Evolutionary conservation across 495 filamentous ascomycete genomes (phyloP), one percentile per base, ranked within the genome.

Genomic region (Hypoxylon fuscum): DNA sequence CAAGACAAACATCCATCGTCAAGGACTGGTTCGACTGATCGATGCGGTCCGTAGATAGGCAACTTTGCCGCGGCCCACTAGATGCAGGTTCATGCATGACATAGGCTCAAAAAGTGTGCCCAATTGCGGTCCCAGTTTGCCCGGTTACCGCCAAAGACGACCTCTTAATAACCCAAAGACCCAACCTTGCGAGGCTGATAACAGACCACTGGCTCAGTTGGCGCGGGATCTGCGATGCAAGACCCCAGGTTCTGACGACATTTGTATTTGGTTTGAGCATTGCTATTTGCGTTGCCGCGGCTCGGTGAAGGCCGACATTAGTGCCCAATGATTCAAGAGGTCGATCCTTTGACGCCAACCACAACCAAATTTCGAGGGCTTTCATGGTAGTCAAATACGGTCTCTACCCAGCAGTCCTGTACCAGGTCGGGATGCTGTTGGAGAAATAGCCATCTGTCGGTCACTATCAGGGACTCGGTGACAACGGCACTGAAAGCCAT

Each of bases 401-500:
- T 79, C 75, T 98, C 92, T 25, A 97, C 93, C 95, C 95, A 98
- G 57, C 82, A 86, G 59, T 91, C 84, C 61, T 82, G 80, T 31
- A 93, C 80, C 14, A 83, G 78, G 20, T 83, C 78, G 23, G 80
- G 66, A 63, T 96, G 88, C 70, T 98, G 94, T 41, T 77, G 86
- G 54, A 98, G 78, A 74, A 90, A 98, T 50, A 91, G 79, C 92
- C 91, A 98, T 37, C 95, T 79, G 79, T 98, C 95, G 27, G 92
- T 87, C 31, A 97, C 91, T 70, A 98, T 93, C 48, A 93, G 75
- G 21, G 91, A 90, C 76, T 98, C 95, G 23, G 94, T 87, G 11
- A 97, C 87, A 8, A 84, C 84, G 6, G 96, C 91, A 68, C 91
- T 95, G 68, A 96, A 97, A 2, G 95, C 92, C 94, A 98, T 98